A percentile compares a stretch with the other conserved stretches of the same genome.
Conservation (phyloP, 148 eudicot species). For the Rhododendron henanense region DNA sequence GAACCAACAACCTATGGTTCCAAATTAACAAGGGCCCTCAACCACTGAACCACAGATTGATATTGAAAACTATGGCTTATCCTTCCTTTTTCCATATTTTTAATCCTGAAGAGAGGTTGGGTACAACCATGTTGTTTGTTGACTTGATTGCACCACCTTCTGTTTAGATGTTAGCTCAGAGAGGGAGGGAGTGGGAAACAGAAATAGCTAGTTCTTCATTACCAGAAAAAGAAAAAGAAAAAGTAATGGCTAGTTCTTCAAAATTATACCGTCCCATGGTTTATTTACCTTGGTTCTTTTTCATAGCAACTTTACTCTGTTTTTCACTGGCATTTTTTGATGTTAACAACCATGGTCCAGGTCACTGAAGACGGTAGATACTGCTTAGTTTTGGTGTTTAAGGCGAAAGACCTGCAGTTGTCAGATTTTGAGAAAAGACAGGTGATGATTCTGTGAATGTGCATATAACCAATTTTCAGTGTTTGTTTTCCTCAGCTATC, state of each 20-base stretch:
- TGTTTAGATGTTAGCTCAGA: neutral
- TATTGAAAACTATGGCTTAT: neutral
- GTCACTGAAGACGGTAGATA: constrained; percentile 91
- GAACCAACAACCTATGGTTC: neutral
- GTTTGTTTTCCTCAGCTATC: neutral
- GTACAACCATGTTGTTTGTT: neutral
- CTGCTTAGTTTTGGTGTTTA: constrained; percentile 67
- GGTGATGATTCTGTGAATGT: constrained; percentile 33
- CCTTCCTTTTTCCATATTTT: neutral
- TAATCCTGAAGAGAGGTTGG: neutral
- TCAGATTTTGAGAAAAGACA: constrained; percentile 91
- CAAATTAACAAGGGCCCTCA: neutral
- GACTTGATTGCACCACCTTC: neutral
- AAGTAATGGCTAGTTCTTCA: neutral
- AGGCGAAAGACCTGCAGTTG: constrained; percentile 73
- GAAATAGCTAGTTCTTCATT: neutral
- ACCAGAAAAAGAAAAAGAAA: neutral
- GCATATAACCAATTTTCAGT: neutral
- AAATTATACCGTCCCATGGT: neutral
- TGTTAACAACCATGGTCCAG: constrained; percentile 27
- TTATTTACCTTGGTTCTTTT: neutral
- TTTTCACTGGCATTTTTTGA: neutral
- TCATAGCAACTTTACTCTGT: neutral
- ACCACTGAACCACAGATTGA: neutral
- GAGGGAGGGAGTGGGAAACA: neutral